Conservation (phyloP, 768 basidiomycete genomes). For the Leccinum disarticulatum region DNA sequence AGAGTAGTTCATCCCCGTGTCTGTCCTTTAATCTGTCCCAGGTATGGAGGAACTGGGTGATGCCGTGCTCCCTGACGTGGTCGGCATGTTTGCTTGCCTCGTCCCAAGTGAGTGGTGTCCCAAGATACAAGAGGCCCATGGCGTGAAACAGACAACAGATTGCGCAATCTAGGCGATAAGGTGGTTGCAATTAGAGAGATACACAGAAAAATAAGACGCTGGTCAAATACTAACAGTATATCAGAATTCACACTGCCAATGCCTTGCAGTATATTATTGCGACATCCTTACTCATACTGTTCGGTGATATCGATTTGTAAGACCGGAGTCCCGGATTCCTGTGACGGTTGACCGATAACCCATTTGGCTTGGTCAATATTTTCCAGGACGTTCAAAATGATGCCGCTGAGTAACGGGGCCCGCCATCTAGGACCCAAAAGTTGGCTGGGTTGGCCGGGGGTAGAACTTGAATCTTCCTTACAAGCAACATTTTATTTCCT, state of each 20-base stretch:
- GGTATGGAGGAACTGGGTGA: constrained; percentile 90
- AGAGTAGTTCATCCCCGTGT: constrained; percentile 87
- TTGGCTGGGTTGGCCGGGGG: not conserved
- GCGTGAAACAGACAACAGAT: constrained; percentile 10
- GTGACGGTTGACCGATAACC: not conserved
- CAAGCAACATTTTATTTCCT: not conserved
- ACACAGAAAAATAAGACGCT: not conserved
- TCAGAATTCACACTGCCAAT: constrained; percentile 2
- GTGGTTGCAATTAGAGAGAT: not conserved
- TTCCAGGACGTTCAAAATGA: not conserved
- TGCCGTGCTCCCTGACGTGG: constrained; percentile 89
- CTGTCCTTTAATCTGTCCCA: constrained; percentile 93
- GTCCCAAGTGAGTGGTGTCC: constrained; percentile 90
- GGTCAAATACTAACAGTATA: constrained; percentile 1
- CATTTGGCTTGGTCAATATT: not conserved
- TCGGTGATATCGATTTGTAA: constrained; percentile 20
- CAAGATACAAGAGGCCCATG: constrained; percentile 93
- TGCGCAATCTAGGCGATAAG: constrained; percentile 12
- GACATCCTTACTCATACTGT: constrained; percentile 19
- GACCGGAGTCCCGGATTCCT: not conserved
- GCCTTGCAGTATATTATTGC: not conserved
- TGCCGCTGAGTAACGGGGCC: not conserved
- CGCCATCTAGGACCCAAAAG: not conserved
- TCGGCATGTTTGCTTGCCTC: constrained; percentile 85
- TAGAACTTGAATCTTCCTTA: not conserved